Base-by-base conservation (phyloP, 1,284 basidiomycete species). In the Ceratobasidium sp. region DNA sequence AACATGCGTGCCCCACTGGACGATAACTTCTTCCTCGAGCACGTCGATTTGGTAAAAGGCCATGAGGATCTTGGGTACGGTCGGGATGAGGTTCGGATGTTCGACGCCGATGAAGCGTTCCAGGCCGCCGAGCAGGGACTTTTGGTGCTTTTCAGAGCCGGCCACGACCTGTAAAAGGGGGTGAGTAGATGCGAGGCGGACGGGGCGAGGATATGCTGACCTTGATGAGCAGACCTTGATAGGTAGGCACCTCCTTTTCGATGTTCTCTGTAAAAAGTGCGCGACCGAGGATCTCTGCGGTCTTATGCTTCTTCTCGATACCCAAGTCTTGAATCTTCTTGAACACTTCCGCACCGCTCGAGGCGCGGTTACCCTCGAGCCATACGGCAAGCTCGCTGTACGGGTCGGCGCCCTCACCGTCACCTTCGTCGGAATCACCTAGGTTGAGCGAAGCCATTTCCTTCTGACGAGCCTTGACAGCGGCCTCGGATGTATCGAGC, bases 221-320 rank as follows among this genome's bases (percentile, higher is more conserved):
- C 89, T 97, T 97, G 78, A 88, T 88, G 77, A 99, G 90, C 10
- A 99, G 85, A n/a, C 93, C 86, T 3, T 90, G 89, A 83, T 94
- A 96, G 79, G 89, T 90, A 6, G 88, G 86, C 68, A 99, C 90
- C 86, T 99, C 95, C 55, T 88, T 83, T 26, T 93, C 86, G 20
- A 96, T 91, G 64, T 95, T 88, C 73, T 91, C 90, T 40, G 93
- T 94, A 87, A 99, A 98, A 66, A 99, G 88, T n/a, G 91, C 90
- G 84, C 97, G 94, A 42, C 93, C 93, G 69, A 99, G 88, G 76
- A 97, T 92, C 80, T 95, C 90, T 44, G 98, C 88, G 0, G 94
- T 90, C 89, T 95, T 97, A 89, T 99, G 96, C 87, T 99, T 99
- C 89, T 96, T 97, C 83, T 95, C 95, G 81, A 99, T 94, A 46